phyloP scores from a whole-genome alignment of 2,329 filamentous ascomycete genomes.

The Ceratocystis cacaofunesta region DNA sequence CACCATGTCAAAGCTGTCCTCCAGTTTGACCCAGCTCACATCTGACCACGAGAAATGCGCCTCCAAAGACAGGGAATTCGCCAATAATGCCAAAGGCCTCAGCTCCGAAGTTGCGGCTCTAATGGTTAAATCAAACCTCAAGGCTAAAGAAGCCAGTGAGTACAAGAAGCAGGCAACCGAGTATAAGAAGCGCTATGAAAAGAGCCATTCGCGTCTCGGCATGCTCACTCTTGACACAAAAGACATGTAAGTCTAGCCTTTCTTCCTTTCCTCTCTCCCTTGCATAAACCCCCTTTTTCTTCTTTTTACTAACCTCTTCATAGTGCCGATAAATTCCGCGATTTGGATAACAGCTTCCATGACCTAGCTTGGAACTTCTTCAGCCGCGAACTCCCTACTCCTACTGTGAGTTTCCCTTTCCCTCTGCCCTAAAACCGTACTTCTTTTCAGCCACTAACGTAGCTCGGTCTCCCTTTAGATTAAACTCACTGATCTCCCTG shows the following conservation, averaged over 20 bases:
- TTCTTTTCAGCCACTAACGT: not conserved
- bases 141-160: conserved; percentile 16
- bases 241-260: conserved; percentile 13
- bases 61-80: conserved; percentile 10
- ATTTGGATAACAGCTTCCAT: conserved; percentile 16
- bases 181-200: conserved; percentile 16
- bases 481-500: conserved; percentile 13
- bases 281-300: not conserved
- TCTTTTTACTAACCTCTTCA: not conserved
- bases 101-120: conserved; percentile 12
- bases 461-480: not conserved
- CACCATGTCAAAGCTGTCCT: not conserved
- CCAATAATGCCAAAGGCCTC: conserved; percentile 8
- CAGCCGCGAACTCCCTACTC: conserved; percentile 8
- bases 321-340: conserved; percentile 16
- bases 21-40: conserved; percentile 4
- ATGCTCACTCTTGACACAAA: conserved; percentile 16
- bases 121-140: conserved; percentile 13
- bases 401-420: conserved; percentile 1
- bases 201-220: conserved; percentile 14
- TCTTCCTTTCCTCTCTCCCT: not conserved
- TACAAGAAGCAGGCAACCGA: conserved; percentile 12
- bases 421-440: not conserved
- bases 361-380: conserved; percentile 17
- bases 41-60: conserved; percentile 12